These are phyloP conservation scores for Niveomyces coronatus DNA, from an alignment of 2,329 filamentous ascomycete species.

Conservation along the genomic window DNA sequence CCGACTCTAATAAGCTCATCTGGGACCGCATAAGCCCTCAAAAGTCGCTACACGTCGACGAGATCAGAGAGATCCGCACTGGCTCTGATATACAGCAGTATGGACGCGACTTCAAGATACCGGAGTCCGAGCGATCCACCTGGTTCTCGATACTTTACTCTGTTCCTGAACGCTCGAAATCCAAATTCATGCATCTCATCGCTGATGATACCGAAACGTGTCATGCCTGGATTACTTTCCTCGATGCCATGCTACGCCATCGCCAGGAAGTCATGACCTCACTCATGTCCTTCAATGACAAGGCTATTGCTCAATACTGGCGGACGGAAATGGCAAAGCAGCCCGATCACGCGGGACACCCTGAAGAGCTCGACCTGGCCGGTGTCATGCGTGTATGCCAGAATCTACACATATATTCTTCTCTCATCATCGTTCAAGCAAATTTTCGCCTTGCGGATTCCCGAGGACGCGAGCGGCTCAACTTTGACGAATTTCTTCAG, in stretches of 20 bases:
- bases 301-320: slow-evolving; percentile 78
- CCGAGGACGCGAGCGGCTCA: slow-evolving; percentile 54
- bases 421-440: slow-evolving; percentile 58
- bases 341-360: slow-evolving; percentile 43
- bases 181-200: slow-evolving; percentile 81
- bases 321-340: slow-evolving; percentile 68
- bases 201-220: slow-evolving; percentile 64
- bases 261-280: slow-evolving; percentile 86
- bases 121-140: slow-evolving; percentile 54
- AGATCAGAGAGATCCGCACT: slow-evolving; percentile 82
- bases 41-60: slow-evolving; percentile 88
- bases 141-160: slow-evolving; percentile 91
- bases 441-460: slow-evolving; percentile 67
- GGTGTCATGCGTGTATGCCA: slow-evolving; percentile 78
- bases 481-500: slow-evolving; percentile 70
- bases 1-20: slow-evolving; percentile 73
- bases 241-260: slow-evolving; percentile 76
- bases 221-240: slow-evolving; percentile 69
- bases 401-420: slow-evolving; percentile 85
- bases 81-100: slow-evolving; percentile 82
- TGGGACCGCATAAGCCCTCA: slow-evolving; percentile 73
- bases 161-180: slow-evolving; percentile 66
- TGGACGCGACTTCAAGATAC: slow-evolving; percentile 68
- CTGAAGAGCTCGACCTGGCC: slow-evolving; percentile 64
- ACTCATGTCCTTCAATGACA: slow-evolving; percentile 74